Evolutionary conservation across 2,329 filamentous ascomycete species (phyloP).

Genomic region (Cladosporium sp.): DNA sequence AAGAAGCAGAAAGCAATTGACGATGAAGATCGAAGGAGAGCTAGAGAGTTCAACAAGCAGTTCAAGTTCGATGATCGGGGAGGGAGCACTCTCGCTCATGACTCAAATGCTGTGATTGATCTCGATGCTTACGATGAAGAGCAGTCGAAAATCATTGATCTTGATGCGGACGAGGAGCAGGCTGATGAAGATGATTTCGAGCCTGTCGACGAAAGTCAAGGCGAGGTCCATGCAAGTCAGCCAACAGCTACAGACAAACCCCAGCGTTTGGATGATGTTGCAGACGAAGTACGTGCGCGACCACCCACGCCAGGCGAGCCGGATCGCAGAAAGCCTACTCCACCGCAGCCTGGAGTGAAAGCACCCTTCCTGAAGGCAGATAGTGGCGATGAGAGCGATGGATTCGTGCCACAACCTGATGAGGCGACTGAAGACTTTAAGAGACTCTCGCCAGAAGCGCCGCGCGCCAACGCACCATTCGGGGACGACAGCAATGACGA

Average conservation of each 20-base stretch:
- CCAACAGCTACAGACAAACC: not conserved
- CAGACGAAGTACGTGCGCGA: constrained; percentile 44
- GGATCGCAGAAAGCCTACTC: constrained; percentile 16
- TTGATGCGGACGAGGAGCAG: constrained; percentile 35
- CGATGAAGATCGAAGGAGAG: constrained; percentile 53
- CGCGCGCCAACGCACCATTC: not conserved
- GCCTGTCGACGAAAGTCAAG: constrained; percentile 1
- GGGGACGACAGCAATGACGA: not conserved
- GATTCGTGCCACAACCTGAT: constrained; percentile 8
- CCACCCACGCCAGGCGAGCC: constrained; percentile 37
- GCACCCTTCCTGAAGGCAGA: constrained; percentile 23
- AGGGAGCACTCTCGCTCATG: constrained; percentile 57
- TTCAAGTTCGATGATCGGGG: constrained; percentile 58
- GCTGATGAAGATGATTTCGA: constrained; percentile 30
- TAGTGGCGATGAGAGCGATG: constrained; percentile 22
- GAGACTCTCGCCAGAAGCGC: not conserved
- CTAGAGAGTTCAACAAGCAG: constrained; percentile 56
- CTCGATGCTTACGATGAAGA: constrained; percentile 44
- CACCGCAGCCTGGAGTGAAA: constrained; percentile 13
- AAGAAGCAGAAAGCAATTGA: constrained; percentile 41
- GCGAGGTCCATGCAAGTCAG: constrained; percentile 26
- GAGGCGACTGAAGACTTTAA: not conserved
- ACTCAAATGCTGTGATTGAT: constrained; percentile 51
- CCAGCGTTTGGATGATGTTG: constrained; percentile 44
- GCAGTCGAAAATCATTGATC: constrained; percentile 45